Base-by-base conservation (phyloP, 75 land plant species). In the Pinus tabuliformis region DNA sequence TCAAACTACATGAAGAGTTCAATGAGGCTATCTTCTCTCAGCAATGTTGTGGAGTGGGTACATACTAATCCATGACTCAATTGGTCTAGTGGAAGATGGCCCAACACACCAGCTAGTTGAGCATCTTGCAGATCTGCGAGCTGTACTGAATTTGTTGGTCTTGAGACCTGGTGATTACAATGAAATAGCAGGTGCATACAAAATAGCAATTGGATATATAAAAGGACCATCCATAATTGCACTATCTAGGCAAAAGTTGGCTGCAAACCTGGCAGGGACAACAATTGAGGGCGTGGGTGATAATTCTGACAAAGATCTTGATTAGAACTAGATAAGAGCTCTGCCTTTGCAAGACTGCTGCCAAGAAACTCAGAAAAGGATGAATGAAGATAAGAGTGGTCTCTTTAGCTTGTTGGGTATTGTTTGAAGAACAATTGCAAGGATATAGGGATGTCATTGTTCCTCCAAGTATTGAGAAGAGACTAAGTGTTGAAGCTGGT, bases 61-160 rank as follows among this genome's bases (percentile, higher is more conserved):
- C 63, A 87, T 95, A 24, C 90, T 95, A 91, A 95, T 95, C 20
- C 98, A 95, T 75, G 98, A 95, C 75, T 95, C 95, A 0, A 92
- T 92, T 76, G 95, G 95, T 26, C 87, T 95, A 24, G 97, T 95
- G n/a, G 95, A 94, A 78, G 97, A 92, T 76, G 95, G 93, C 4
- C 97, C 97, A 7, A 95, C 98, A 18, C 97, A 94, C 75, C 93
- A 95, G 78, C 98, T 95, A 26, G 80, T 95, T 13, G 95, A 95
- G 84, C 98, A 95, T 45, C 64, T 92, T 56, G 84, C 87, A n/a
- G 87, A 93, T 81, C 86, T 95, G 77, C 63, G 98, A n/a, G 95
- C 93, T 33, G 87, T 95, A 88, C 95, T 95, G 36, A 86, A 90
- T 64, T 83, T 95, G 21, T 59, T 95, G 42, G 82, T 95, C 85